These are phyloP conservation scores for Millerozyma miso DNA, from an alignment of 805 yeast species.

Conservation along the genomic window DNA sequence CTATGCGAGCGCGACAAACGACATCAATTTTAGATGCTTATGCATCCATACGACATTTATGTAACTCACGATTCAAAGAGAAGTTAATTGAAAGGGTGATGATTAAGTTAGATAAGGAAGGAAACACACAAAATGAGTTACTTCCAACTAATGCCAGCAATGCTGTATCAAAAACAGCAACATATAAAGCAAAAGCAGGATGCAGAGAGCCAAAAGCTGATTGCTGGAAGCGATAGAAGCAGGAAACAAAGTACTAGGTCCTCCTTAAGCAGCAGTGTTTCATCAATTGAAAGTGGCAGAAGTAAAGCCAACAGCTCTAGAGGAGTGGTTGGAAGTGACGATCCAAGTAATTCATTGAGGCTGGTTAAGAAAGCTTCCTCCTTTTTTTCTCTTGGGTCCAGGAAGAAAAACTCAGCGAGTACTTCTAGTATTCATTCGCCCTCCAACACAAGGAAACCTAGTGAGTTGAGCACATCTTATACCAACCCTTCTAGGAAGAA, in stretches of 20 bases:
- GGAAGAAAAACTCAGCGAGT: not conserved
- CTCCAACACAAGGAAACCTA: not conserved
- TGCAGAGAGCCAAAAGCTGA: constrained; percentile 6
- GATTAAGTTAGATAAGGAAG: not conserved
- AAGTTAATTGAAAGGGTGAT: not conserved
- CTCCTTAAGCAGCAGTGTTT: constrained; percentile 1
- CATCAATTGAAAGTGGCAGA: not conserved
- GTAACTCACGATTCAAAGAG: not conserved
- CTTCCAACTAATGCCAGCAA: constrained; percentile 35
- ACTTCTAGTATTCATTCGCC: not conserved
- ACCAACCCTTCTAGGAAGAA: not conserved
- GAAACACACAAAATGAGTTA: not conserved
- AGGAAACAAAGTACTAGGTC: constrained; percentile 5
- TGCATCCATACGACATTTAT: not conserved
- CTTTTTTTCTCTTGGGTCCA: not conserved
- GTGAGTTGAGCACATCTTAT: not conserved
- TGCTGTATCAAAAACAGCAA: constrained; percentile 40
- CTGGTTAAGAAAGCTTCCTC: not conserved
- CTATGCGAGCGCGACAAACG: not conserved
- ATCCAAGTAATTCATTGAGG: not conserved
- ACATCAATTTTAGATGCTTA: not conserved
- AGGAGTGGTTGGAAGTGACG: not conserved
- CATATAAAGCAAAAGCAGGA: constrained; percentile 20
- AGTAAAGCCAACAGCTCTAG: not conserved
- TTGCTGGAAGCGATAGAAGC: constrained; percentile 13